Conservation (phyloP, 1,284 basidiomycete genomes). For the Fomitopsis palustris region DNA sequence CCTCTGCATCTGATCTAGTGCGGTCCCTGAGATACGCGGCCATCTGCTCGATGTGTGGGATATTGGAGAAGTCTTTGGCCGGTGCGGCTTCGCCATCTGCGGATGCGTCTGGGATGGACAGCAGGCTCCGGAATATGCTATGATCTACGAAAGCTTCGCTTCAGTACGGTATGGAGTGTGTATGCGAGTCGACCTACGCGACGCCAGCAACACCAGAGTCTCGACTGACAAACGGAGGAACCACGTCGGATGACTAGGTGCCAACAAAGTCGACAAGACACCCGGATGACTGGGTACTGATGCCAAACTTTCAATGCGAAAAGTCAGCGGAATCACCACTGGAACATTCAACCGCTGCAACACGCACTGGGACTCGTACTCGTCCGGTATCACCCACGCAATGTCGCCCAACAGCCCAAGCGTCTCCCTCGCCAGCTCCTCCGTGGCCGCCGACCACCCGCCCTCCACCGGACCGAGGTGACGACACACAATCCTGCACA, state of each 20-base stretch:
- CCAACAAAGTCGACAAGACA: constrained; percentile 46
- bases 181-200: constrained; percentile 39
- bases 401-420: constrained; percentile 52
- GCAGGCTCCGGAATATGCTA: constrained; percentile 40
- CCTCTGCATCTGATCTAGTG: constrained; percentile 39
- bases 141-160: constrained; percentile 14
- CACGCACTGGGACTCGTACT: constrained; percentile 41
- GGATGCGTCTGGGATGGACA: constrained; percentile 28
- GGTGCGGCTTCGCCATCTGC: constrained; percentile 5
- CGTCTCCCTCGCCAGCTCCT: constrained; percentile 37
- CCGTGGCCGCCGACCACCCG: constrained; percentile 17
- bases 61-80: constrained; percentile 28
- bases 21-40: constrained; percentile 49
- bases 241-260: constrained; percentile 45
- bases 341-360: neutral
- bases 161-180: no score
- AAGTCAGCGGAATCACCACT: neutral
- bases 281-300: constrained; percentile 36
- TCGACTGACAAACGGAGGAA: constrained; percentile 44
- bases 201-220: constrained; percentile 51
- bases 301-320: constrained; percentile 33
- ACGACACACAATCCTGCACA: constrained; percentile 40
- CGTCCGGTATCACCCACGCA: constrained; percentile 44
- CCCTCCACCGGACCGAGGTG: constrained; percentile 32
- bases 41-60: constrained; percentile 50